Conservation (phyloP, 768 basidiomycete genomes). For the Daedaleopsis nitida region DNA sequence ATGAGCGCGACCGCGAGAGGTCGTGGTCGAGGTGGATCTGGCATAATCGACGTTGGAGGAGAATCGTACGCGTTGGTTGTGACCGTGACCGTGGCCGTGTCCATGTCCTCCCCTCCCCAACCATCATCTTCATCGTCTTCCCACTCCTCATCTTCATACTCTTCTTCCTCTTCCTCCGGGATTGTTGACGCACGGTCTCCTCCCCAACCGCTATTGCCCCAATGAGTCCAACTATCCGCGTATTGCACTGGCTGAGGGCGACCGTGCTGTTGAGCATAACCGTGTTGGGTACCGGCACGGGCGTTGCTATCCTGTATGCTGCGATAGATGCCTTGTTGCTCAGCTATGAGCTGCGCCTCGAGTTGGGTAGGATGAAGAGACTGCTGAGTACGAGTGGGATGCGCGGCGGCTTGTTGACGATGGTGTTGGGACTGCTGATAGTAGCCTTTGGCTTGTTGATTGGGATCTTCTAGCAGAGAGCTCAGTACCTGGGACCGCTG, state of each 20-base stretch:
- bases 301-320: constrained; percentile 11
- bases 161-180: constrained; percentile 20
- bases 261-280: constrained; percentile 2
- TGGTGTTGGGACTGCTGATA: constrained; percentile 17
- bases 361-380: constrained; percentile 7
- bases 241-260: constrained; percentile 22
- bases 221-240: constrained; percentile 27
- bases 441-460: constrained; percentile 22
- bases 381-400: constrained; percentile 2
- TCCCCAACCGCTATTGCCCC: constrained; percentile 14
- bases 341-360: constrained; percentile 8
- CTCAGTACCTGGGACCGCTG: constrained; percentile 21
- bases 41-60: constrained; percentile 16
- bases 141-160: constrained; percentile 16
- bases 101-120: constrained; percentile 4
- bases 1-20: not conserved
- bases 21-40: constrained; percentile 9
- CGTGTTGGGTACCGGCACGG: not conserved
- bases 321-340: constrained; percentile 14
- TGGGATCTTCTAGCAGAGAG: constrained; percentile 17
- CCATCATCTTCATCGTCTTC: constrained; percentile 16
- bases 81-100: constrained; percentile 12
- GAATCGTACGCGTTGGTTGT: constrained; percentile 20
- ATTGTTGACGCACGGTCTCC: constrained; percentile 17
- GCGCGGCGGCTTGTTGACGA: not conserved